A percentile compares a stretch with the other conserved stretches of the same genome.
These are phyloP conservation scores for Spergularia marina DNA, from an alignment of 148 eudicot genomes.

Conservation along the genomic window DNA sequence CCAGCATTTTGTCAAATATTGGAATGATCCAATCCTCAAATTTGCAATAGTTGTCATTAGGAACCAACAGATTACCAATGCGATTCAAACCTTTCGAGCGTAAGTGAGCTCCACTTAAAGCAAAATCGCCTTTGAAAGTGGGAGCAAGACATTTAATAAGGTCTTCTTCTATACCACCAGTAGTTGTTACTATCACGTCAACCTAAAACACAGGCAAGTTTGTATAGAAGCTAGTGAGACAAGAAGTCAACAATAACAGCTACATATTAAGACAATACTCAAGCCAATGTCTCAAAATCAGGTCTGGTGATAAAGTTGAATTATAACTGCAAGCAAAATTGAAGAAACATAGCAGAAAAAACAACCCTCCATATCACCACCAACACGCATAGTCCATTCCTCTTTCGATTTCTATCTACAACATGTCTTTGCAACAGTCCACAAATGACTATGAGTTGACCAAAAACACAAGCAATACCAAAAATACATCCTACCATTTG, in stretches of 20 bases:
- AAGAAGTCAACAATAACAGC: too few species aligned
- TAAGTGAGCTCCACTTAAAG: conserved; percentile 68
- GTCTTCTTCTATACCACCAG: conserved; percentile 93
- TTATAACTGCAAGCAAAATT: too few species aligned
- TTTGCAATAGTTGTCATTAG: conserved; percentile 92
- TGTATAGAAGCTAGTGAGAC: background rate
- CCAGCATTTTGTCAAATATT: conserved; percentile 82
- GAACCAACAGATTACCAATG: conserved; percentile 90
- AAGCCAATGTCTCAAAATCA: too few species aligned
- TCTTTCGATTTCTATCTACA: too few species aligned
- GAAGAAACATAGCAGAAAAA: background rate
- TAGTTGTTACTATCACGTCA: conserved; percentile 82
- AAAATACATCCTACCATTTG: too few species aligned
- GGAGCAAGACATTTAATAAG: conserved; percentile 90
- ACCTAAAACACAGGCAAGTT: conserved; percentile 40
- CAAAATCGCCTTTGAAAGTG: conserved; percentile 81
- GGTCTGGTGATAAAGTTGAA: too few species aligned
- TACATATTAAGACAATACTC: too few species aligned
- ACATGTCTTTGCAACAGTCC: too few species aligned
- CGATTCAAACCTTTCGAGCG: conserved; percentile 83
- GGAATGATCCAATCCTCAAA: conserved; percentile 98
- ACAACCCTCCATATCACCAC: too few species aligned
- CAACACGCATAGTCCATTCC: too few species aligned
- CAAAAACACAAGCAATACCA: too few species aligned
- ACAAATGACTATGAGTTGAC: too few species aligned